Evolutionary conservation across 2,329 filamentous ascomycete genomes (phyloP), one percentile per base, ranked within the genome.

Genomic region (Penicillium sp.): DNA sequence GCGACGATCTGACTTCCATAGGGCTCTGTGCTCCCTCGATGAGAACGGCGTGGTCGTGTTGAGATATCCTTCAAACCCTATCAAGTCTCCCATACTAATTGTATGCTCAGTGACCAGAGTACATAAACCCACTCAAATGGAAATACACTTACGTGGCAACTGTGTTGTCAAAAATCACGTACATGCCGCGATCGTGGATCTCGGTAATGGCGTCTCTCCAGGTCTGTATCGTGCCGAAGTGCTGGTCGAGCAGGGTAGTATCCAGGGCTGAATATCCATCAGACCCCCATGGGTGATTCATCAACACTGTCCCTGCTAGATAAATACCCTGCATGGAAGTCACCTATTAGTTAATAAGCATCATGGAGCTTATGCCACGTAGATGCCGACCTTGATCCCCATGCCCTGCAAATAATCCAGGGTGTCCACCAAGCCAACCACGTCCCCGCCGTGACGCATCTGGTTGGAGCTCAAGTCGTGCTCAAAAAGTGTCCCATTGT

Each of bases 91-190:
- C 81, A 89, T 65, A 5, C 65, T 69, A 44, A 57, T 16, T 9
- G 5, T 2, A 54, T 16, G 13, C 10, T 24, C 4, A 54, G 46
- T 44, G 6, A n/a, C 2, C 18, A 4, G 6, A 3, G 2, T 13
- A 11, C 43, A 40, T 10, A 11, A 2, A 6, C 10, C 10, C 3
- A 39, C 50, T 39, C 43, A 47, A 43, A 11, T 22, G 4, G n/a
- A 36, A 36, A 35, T 52, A 39, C 33, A 74, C 79, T 77, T 73
- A 82, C 77, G 86, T 89, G 47, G 84, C 81, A 69, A 89, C 81
- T 2, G 87, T 89, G 67, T 88, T 88, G 69, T 89, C 87, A 59
- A 89, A 73, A 35, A 89, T 75, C 41, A 89, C 84, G 74, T 87
- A 88, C 85, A 89, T 89, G 54, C 80, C 83, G 33, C 83, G 79